Base-by-base conservation (phyloP, 306 rosid genomes). In the Bauhinia variegata region DNA sequence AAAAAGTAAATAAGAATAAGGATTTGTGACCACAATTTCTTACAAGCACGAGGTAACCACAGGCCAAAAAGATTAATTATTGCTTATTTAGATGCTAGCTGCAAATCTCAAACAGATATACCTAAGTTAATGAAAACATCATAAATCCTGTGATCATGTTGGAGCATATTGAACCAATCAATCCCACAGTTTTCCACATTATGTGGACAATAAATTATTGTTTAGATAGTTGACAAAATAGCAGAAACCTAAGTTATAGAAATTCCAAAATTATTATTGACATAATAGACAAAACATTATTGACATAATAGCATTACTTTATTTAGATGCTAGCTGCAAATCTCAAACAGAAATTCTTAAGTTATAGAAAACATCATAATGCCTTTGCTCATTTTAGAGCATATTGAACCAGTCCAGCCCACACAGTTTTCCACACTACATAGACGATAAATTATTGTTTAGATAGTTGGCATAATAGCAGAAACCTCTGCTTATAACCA, bases 1-100 rank as follows among this genome's bases (percentile, higher is more conserved):
- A 56, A 7, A 33, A 33, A 7, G 12, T 1, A 56, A n/a, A 0
- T 10, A 33, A 33, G 28, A 16, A 56, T 7, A 63, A 39, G 15
- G 34, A 80, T 49, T 51, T 13, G 39, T 75, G 59, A 33, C 59
- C 68, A n/a, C n/a, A n/a, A n/a, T n/a, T n/a, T n/a, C 2, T 2
- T 23, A 23, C 28, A 23, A 23, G 28, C 28, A 23, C 28, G 2
- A 1, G 2, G 28, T 23, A 2, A 23, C 2, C 28, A 53, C 19
- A 47, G 6, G 16, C 8, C 6, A 14, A 23, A 41, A 11, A 48
- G n/a, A 44, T 16, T 17, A 33, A 54, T 37, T 39, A 57, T 51
- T 51, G 52, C 68, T 49, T 28, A 41, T 47, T 37, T 17, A 37
- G 43, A 64, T 19, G 12, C 18, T 30, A 44, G 67, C 42, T 64